Conservation (phyloP, 2,329 filamentous ascomycete genomes). For the Alternaria solani region DNA sequence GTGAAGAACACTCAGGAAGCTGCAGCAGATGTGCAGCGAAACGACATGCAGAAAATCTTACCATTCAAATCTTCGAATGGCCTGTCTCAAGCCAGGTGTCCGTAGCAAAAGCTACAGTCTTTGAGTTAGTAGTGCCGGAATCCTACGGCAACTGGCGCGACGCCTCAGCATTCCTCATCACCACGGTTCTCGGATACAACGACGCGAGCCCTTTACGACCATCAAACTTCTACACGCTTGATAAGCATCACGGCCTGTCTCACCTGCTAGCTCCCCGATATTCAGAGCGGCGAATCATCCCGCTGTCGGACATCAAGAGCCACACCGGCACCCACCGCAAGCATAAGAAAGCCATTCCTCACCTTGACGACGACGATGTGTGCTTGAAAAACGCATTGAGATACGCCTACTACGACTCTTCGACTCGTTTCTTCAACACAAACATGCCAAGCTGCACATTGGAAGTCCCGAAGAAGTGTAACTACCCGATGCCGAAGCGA, state of each 20-base stretch:
- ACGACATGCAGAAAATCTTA: conserved; percentile 48
- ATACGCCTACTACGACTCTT: conserved; percentile 46
- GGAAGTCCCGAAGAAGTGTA: conserved; percentile 46
- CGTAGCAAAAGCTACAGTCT: conserved; percentile 58
- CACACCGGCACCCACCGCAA: conserved; percentile 49
- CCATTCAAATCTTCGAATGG: conserved; percentile 64
- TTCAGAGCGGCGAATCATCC: conserved; percentile 33
- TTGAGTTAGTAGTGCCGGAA: conserved; percentile 60
- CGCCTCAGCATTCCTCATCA: conserved; percentile 54
- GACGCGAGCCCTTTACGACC: background rate
- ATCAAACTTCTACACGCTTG: conserved; percentile 19
- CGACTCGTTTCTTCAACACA: conserved; percentile 23
- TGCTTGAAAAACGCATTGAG: conserved; percentile 58
- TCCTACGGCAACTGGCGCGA: conserved; percentile 61
- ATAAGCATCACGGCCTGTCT: conserved; percentile 19
- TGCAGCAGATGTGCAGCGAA: conserved; percentile 46
- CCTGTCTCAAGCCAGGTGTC: conserved; percentile 54
- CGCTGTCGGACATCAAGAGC: conserved; percentile 52
- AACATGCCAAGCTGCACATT: conserved; percentile 17
- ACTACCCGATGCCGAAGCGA: conserved; percentile 50
- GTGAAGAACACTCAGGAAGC: conserved; percentile 8
- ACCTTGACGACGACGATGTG: conserved; percentile 47
- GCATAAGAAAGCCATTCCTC: conserved; percentile 28
- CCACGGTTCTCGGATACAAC: conserved; percentile 48
- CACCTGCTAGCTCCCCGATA: conserved; percentile 6